These are phyloP conservation scores for Stachybotrys elegans DNA, from an alignment of 2,329 filamentous ascomycete species.

Conservation along the genomic window DNA sequence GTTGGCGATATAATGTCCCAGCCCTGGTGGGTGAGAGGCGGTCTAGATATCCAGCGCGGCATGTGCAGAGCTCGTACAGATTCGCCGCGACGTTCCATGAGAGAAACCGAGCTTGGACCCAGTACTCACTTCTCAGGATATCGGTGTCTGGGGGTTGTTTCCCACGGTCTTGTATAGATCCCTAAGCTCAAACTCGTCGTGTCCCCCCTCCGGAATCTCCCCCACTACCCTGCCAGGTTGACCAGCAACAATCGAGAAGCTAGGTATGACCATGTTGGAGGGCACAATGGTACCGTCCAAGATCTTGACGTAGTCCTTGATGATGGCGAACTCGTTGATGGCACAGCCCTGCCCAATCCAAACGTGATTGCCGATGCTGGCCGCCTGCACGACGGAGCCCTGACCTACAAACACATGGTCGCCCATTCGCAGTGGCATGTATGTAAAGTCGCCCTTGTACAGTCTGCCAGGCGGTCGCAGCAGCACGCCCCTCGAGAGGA, in stretches of 20 bases:
- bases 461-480: slow-evolving; percentile 79
- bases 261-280: slow-evolving; percentile 84
- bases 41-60: slow-evolving; percentile 7
- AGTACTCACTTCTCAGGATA: slow-evolving; percentile 20
- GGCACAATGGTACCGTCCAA: slow-evolving; percentile 81
- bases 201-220: slow-evolving; percentile 69
- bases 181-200: slow-evolving; percentile 59
- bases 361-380: slow-evolving; percentile 78
- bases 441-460: slow-evolving; percentile 72
- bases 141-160: slow-evolving; percentile 42
- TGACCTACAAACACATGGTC: slow-evolving; percentile 90
- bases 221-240: slow-evolving; percentile 74
- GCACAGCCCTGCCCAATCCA: slow-evolving; percentile 74
- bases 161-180: slow-evolving; percentile 61
- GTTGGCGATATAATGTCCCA: too few species aligned
- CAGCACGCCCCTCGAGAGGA: slow-evolving; percentile 72
- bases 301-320: slow-evolving; percentile 90
- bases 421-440: slow-evolving; percentile 87
- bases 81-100: not conserved
- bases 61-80: slow-evolving; percentile 2
- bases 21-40: slow-evolving; percentile 7
- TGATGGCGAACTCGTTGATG: slow-evolving; percentile 80
- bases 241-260: slow-evolving; percentile 86
- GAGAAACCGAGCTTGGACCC: too few species aligned
- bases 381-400: slow-evolving; percentile 72